Base-by-base conservation (phyloP, 106 monocot species). In the Alisma plantagoaquatica region DNA sequence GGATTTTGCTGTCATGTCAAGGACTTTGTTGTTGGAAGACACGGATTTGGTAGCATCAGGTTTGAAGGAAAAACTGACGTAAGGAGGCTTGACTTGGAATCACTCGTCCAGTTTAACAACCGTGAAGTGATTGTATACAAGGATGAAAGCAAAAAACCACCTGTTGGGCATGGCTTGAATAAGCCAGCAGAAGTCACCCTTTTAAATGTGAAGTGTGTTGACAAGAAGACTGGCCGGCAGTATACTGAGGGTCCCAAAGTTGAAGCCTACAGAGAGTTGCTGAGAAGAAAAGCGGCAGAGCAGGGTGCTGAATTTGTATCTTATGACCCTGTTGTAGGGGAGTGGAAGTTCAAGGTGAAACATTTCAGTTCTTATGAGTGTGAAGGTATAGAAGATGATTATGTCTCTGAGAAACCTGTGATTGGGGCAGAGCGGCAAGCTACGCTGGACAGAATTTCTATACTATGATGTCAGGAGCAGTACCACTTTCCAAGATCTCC, bases 221-320 rank as follows among this genome's bases (percentile, higher is more conserved):
- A 96, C 58, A 89, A 72, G 81, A 96, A 78, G 68, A 81, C 84
- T 0, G 88, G 88, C 24, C 54, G 76, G 54, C 77, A 67, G 64
- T 78, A 65, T 56, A 73, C 70, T 3, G 88, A 81, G 43, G 84
- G 87, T 0, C 71, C 84, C 4, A 89, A 62, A 63, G 73, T 89
- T 14, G 75, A 82, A 19, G 81, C 49, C 27, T 96, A 89, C 69
- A 74, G 63, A 43, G 96, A 76, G 60, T 81, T 96, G 78, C 73
- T 96, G 48, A 60, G 48, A 56, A 73, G 66, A 70, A 96, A 89
- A 55, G 56, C 84, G 0, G 46, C 63, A 54, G 84, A 96, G 52
- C 96, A 96, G 58, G 96, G 89, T 4, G 96, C 96, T 15, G 70
- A 96, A 59, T 96, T 96, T 27, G 57, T 96, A 0, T 82, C 81